These are phyloP conservation scores for Magnusiomyces suaveolens DNA, from an alignment of 1,139 yeast species.

Conservation along the genomic window DNA sequence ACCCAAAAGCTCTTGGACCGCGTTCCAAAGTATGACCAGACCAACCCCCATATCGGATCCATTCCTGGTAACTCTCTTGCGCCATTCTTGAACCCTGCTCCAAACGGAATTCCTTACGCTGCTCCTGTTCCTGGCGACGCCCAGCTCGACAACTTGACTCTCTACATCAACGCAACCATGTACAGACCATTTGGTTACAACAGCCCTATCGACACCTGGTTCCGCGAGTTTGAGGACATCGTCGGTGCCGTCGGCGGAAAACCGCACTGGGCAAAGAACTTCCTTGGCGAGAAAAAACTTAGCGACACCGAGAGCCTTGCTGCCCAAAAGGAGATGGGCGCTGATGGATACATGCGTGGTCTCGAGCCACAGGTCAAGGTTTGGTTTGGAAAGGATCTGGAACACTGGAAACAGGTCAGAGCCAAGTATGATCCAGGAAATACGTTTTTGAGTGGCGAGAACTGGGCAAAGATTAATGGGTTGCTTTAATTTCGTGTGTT, in stretches of 20 bases:
- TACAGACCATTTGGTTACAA: conserved; percentile 80
- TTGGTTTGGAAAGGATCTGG: conserved; percentile 74
- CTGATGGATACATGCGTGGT: conserved; percentile 75
- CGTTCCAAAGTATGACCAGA: conserved; percentile 5
- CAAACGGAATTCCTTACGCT: conserved; percentile 46
- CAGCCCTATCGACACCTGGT: conserved; percentile 76
- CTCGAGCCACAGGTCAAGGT: conserved; percentile 55
- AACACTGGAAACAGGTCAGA: conserved; percentile 51
- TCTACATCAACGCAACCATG: conserved; percentile 89
- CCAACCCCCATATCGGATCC: conserved; percentile 43
- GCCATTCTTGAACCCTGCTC: conserved; percentile 75
- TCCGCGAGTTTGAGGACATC: conserved; percentile 66
- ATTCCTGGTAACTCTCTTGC: conserved; percentile 74
- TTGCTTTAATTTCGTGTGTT: conserved; percentile 36
- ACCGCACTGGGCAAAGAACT: conserved; percentile 99
- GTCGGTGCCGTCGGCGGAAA: conserved; percentile 75
- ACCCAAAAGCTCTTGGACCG: conserved; percentile 14
- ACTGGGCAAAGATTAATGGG: conserved; percentile 79
- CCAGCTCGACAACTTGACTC: conserved; percentile 67
- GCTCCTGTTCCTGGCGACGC: conserved; percentile 29
- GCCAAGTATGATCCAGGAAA: conserved; percentile 68
- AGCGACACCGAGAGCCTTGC: not conserved
- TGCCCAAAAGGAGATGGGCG: conserved; percentile 15
- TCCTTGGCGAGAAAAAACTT: conserved; percentile 44
- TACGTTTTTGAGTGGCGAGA: conserved; percentile 63